Evolutionary conservation across 331 rosid species (phyloP).

Genomic region (Quercus tomentella): DNA sequence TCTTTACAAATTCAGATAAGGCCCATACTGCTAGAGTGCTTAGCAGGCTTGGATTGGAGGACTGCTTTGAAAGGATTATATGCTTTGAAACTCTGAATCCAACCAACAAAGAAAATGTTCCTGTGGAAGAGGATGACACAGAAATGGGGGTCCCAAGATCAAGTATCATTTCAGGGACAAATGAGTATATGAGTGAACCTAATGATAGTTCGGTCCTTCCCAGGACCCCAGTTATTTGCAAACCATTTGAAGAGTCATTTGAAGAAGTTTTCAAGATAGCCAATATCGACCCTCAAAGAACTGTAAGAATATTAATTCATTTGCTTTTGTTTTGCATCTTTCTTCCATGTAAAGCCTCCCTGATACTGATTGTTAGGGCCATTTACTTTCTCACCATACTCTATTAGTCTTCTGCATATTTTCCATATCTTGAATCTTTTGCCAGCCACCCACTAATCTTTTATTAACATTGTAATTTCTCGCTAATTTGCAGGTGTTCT

Average conservation of each 20-base stretch:
- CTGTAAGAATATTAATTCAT: slow-evolving; percentile 40
- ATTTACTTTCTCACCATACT: background rate
- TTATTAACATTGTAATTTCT: background rate
- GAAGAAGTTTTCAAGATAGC: slow-evolving; percentile 57
- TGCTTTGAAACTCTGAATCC: slow-evolving; percentile 83
- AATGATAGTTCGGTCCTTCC: slow-evolving; percentile 40
- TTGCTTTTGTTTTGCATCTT: background rate
- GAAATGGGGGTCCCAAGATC: background rate
- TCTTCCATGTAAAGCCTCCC: background rate
- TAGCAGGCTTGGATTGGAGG: slow-evolving; percentile 74
- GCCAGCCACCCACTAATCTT: background rate
- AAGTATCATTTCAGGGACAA: background rate
- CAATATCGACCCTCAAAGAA: slow-evolving; percentile 58
- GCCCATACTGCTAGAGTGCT: slow-evolving; percentile 58
- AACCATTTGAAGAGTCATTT: slow-evolving; percentile 73
- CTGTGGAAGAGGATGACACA: slow-evolving; percentile 20
- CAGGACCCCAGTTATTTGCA: slow-evolving; percentile 63
- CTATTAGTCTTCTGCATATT: background rate
- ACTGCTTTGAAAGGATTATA: slow-evolving; percentile 70
- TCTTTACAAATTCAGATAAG: slow-evolving; percentile 66
- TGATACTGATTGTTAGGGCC: background rate
- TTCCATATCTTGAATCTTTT: background rate
- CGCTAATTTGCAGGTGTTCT: slow-evolving; percentile 53
- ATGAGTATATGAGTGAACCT: slow-evolving; percentile 24
- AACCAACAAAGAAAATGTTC: background rate